Evolutionary conservation across 306 rosid species (phyloP).

Genomic region (Psophocarpus tetragonolobus): DNA sequence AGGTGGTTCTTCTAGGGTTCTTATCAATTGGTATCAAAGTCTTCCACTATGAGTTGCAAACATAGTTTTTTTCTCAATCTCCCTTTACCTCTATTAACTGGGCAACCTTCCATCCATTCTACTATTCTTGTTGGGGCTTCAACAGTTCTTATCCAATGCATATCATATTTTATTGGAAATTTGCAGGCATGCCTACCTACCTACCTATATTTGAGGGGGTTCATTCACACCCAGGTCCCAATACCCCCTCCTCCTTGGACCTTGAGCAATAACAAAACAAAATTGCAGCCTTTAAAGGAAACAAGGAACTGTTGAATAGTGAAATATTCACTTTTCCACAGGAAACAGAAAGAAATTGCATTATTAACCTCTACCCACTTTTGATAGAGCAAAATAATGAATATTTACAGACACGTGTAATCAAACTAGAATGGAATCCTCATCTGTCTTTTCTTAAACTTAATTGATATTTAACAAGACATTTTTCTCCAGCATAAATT

Average conservation of each 20-base stretch:
- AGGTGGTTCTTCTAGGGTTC: too few species aligned
- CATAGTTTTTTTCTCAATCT: not conserved
- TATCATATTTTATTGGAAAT: not conserved
- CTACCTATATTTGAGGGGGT: not conserved
- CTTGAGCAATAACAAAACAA: not conserved
- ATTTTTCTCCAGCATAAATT: not conserved
- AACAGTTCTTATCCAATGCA: not conserved
- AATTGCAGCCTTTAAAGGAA: conserved; percentile 1
- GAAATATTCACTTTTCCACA: too few species aligned
- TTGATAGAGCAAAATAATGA: not conserved
- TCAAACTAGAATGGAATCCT: not conserved
- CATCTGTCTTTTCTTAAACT: not conserved
- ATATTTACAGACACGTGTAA: not conserved
- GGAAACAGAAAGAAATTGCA: not conserved
- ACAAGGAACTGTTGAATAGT: too few species aligned
- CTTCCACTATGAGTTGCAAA: too few species aligned
- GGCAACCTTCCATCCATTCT: not conserved
- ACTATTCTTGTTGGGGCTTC: not conserved
- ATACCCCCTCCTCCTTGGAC: not conserved
- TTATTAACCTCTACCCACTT: not conserved
- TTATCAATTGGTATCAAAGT: too few species aligned
- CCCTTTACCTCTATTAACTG: not conserved
- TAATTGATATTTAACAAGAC: conserved; percentile 11
- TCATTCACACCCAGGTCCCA: not conserved
- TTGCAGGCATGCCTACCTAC: not conserved